Percentiles rank a stretch among this genome's conserved stretches.
Evolutionary conservation across 2,329 filamentous ascomycete genomes (phyloP).

Genomic region (Ophiognomonia clavigignenti-juglandacearum): DNA sequence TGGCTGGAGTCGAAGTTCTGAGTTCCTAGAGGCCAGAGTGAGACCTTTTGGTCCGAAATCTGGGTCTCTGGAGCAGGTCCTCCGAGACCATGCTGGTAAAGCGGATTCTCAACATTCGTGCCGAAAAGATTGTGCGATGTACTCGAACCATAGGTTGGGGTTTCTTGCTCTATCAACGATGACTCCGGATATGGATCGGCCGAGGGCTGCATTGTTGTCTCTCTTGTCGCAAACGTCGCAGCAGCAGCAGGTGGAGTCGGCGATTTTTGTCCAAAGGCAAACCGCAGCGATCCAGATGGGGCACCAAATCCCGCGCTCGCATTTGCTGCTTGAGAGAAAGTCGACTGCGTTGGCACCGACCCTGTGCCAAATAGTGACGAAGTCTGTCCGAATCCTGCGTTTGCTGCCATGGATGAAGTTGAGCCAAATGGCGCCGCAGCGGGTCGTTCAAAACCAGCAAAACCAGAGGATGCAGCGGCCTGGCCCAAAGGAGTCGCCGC

Average conservation of each 20-base stretch:
- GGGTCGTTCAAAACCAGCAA: neutral
- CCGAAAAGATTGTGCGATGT: neutral
- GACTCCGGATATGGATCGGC: constrained; percentile 6
- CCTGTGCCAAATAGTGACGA: neutral
- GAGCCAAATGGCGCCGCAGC: neutral
- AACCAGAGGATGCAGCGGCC: neutral
- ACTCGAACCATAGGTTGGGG: neutral
- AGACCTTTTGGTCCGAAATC: constrained; percentile 3
- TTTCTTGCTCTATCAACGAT: constrained; percentile 6
- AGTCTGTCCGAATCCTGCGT: neutral
- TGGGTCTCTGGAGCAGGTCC: constrained; percentile 12
- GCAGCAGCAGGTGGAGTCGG: constrained; percentile 1
- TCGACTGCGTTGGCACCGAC: neutral
- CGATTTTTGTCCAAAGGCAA: constrained; percentile 13
- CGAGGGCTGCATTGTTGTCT: neutral
- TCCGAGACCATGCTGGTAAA: constrained; percentile 23
- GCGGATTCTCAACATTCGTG: constrained; percentile 23
- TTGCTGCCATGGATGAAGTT: neutral
- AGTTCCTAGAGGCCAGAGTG: constrained; percentile 12
- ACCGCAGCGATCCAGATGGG: constrained; percentile 7
- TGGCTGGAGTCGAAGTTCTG: constrained; percentile 10
- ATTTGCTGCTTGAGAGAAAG: neutral
- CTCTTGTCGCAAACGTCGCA: constrained; percentile 1
- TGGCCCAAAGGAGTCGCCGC: neutral
- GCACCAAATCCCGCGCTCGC: constrained; percentile 3